Percentiles rank a stretch among this genome's conserved stretches.
phyloP scores from a whole-genome alignment of 106 monocot genomes.

The Dendrobium chrysotoxum region DNA sequence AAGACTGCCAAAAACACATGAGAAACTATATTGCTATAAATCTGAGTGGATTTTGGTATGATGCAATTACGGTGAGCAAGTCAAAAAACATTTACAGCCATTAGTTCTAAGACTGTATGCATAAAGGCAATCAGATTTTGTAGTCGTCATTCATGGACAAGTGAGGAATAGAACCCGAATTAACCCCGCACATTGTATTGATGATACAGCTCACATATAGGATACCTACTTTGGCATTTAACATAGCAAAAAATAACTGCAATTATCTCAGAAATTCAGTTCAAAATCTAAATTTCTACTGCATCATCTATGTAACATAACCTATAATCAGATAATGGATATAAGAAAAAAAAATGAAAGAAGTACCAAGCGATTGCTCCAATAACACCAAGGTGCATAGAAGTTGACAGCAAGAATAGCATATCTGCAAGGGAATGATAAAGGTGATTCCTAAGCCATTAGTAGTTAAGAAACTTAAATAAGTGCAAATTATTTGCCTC shows the following conservation, averaged over 20 bases:
- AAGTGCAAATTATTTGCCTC: background rate
- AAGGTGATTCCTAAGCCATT: background rate
- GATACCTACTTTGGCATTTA: background rate
- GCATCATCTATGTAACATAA: background rate
- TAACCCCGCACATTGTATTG: background rate
- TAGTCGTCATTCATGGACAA: background rate
- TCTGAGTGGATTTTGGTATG: background rate
- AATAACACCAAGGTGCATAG: conserved; percentile 98
- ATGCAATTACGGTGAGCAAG: background rate
- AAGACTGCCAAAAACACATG: background rate
- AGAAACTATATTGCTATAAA: background rate
- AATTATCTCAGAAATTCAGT: background rate
- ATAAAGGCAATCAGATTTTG: background rate
- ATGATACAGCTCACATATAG: background rate
- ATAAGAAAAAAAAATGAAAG: background rate
- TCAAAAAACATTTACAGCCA: background rate
- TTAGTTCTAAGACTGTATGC: background rate
- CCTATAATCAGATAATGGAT: background rate
- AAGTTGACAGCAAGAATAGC: conserved; percentile 91
- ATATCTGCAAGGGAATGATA: conserved; percentile 46
- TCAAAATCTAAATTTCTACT: background rate
- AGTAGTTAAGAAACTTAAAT: background rate
- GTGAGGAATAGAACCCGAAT: background rate
- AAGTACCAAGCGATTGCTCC: conserved; percentile 94
- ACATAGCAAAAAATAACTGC: background rate